Base-by-base conservation (phyloP, 495 filamentous ascomycete genomes). In the Amphirosellinia nigrospora region DNA sequence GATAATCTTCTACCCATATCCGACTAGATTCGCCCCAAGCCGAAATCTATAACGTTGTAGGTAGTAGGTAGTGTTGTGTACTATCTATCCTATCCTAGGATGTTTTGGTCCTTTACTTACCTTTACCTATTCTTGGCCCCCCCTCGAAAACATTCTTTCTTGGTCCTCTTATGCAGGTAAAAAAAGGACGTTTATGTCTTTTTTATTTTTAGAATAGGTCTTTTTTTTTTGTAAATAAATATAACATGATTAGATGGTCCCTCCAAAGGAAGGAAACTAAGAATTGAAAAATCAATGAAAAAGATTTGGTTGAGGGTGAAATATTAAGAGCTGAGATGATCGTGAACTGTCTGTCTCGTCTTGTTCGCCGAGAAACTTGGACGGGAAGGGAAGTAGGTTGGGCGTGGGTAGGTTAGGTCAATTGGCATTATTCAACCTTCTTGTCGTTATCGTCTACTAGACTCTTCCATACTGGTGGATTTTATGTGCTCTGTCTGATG, bases 131-230 rank as follows among this genome's bases (percentile, higher is more conserved):
- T n/a, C n/a, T n/a, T n/a, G n/a, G n/a, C 34, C 34, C 34, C 34
- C 34, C 34, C 34, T 7, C 34, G 7, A 36, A 36, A 36, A 36
- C 3, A 16, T 16, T 32, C 64, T 64, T 69, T 61, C 41, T 72
- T 21, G 48, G 48, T 74, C 64, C 67, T 72, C 43, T 63, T 68
- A 34, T 63, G 45, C 50, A 68, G 41, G 70, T 26, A 2, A 66
- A 2, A 66, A 72, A 71, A 66, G 62, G 69, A 70, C 72, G 69
- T 34, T n/a, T n/a, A n/a, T n/a, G 36, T 66, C 11, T 39, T 23
- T 32, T 28, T 39, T 13, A 5, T 39, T 1, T 0, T 41, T 23
- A 6, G 19, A 26, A 41, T 3, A 19, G 32, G 21, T 58, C 1
- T 58, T 34, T n/a, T n/a, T n/a, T n/a, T n/a, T n/a, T n/a, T n/a